Conservation (phyloP, 257 asterid genomes). For the Gentiana macrophylla region DNA sequence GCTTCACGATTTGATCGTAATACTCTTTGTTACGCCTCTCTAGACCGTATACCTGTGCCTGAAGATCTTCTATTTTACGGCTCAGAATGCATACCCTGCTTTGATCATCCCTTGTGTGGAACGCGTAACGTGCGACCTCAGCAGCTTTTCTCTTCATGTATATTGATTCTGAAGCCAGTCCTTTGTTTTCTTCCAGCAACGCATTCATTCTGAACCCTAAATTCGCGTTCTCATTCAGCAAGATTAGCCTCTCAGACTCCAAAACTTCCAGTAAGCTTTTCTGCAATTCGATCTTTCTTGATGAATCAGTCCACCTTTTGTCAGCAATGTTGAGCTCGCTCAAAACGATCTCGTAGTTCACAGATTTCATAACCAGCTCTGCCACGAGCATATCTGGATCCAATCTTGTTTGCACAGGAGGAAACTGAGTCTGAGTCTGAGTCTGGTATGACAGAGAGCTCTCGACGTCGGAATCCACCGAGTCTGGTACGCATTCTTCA, state of each 20-base stretch:
- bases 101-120: constrained; percentile 83
- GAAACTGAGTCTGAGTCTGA: constrained; percentile 26
- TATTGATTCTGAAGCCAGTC: constrained; percentile 61
- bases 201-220: constrained; percentile 58
- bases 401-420: constrained; percentile 14
- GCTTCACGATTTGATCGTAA: constrained; percentile 50
- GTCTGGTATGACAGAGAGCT: constrained; percentile 63
- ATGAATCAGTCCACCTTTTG: constrained; percentile 40
- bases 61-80: constrained; percentile 89
- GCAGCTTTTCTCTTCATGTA: constrained; percentile 80
- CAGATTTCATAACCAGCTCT: constrained; percentile 57
- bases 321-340: constrained; percentile 50
- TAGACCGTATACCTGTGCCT: constrained; percentile 66
- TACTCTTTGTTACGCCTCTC: constrained; percentile 90
- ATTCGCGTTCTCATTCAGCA: constrained; percentile 68
- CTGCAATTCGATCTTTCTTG: constrained; percentile 73
- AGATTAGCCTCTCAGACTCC: constrained; percentile 82
- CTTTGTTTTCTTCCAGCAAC: constrained; percentile 70
- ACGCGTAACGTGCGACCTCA: constrained; percentile 74
- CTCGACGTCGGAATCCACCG: constrained; percentile 66
- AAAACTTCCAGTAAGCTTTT: constrained; percentile 74
- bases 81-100: constrained; percentile 65
- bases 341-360: constrained; percentile 49
- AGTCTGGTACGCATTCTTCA: constrained; percentile 29
- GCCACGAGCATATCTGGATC: constrained; percentile 55